Conservation (phyloP, 1,284 basidiomycete genomes). For the Boletus mariae region DNA sequence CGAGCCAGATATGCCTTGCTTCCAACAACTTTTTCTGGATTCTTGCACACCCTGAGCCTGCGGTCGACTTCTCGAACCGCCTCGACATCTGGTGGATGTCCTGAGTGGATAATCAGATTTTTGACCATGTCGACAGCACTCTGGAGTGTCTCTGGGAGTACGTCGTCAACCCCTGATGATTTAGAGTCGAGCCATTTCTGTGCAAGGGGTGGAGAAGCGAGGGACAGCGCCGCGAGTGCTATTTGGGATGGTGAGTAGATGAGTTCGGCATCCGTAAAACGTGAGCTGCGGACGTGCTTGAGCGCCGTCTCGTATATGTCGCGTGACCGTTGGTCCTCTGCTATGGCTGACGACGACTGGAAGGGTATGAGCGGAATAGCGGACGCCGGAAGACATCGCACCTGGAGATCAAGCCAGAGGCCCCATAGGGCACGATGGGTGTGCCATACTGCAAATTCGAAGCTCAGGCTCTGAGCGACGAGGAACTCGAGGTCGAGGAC, state of each 20-base stretch:
- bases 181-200: constrained; percentile 63
- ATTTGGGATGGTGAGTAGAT: constrained; percentile 93
- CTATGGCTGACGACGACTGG: constrained; percentile 50
- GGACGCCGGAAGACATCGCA: constrained; percentile 32
- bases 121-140: constrained; percentile 53
- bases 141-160: constrained; percentile 30
- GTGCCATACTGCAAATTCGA: constrained; percentile 93
- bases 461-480: constrained; percentile 87
- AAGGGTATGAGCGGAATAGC: constrained; percentile 12
- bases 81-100: constrained; percentile 72
- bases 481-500: constrained; percentile 94
- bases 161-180: constrained; percentile 25
- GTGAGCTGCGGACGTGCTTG: constrained; percentile 62
- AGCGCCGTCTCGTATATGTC: constrained; percentile 59
- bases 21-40: constrained; percentile 89
- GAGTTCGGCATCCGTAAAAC: constrained; percentile 90
- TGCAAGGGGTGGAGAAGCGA: constrained; percentile 61
- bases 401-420: constrained; percentile 87
- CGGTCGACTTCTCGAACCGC: constrained; percentile 84
- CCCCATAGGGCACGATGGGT: constrained; percentile 89
- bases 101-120: constrained; percentile 51
- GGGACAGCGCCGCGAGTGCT: constrained; percentile 77
- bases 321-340: constrained; percentile 40
- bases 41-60: constrained; percentile 81
- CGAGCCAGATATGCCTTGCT: constrained; percentile 73